Evolutionary conservation across 1,139 yeast species (phyloP), one percentile per base, ranked within the genome.

Genomic region (Blastobotrys indianensis): DNA sequence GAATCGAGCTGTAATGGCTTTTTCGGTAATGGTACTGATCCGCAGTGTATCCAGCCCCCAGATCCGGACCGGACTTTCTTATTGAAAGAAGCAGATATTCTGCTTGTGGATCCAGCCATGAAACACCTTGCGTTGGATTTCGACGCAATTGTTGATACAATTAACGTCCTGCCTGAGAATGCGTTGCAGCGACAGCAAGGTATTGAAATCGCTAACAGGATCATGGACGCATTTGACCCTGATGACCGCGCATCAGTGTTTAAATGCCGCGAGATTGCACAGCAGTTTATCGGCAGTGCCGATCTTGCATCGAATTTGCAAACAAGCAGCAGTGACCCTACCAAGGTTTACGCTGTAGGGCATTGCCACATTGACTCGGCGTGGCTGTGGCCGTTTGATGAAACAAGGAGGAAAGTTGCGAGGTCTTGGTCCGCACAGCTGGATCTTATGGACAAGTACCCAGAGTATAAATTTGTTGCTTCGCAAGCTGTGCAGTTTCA

Each of bases 331-430:
- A 67, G 59, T n/a, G 48, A 51, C 7, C 48, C 39, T 12, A 49
- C 54, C 39, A 64, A 68, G 32, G 95, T 88, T 7, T 82, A 71
- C 62, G 95, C 86, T 5, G 75, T 92, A 52, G 97, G 97, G 40
- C 85, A 90, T 62, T 92, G 97, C 63, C 98, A 90, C 65, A 92
- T 90, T 57, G 97, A 90, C 62, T 90, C 97, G 29, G 96, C 96
- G 17, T 87, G 96, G 96, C 73, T 85, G 51, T 90, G 98, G 98
- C 97, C 97, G 11, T 90, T 84, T 72, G 97, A 95, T 3, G 97
- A 92, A 64, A 87, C 97, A 1, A 82, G 83, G 57, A 76, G 96
- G 50, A 88, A 88, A 62, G 79, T 88, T 50, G 95, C 88, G 3
- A 76, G 98, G 54, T 86, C 96, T 3, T 90, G 97, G 97, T 82